A percentile compares a stretch with the other conserved stretches of the same genome.
Evolutionary conservation across 176 grass and related monocot species (phyloP).

Genomic region (Carex scoparia): DNA sequence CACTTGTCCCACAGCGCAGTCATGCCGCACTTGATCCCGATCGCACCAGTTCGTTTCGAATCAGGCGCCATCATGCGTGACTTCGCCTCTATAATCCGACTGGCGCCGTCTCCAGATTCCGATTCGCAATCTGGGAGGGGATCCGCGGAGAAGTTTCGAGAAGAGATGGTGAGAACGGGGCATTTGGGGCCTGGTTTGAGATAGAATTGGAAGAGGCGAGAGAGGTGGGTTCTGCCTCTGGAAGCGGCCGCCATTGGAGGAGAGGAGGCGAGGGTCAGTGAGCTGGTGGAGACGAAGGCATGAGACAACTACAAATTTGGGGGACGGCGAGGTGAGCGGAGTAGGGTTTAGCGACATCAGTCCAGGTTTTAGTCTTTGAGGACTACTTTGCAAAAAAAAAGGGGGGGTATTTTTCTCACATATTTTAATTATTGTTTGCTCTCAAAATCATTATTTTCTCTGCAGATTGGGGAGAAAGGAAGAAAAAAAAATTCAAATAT

Average conservation of each 20-base stretch:
- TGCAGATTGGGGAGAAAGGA: too few relatives aligned
- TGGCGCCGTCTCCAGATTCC: constrained; percentile 1
- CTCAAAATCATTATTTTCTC: neutral
- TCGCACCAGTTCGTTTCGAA: constrained; percentile 68
- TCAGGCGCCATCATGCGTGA: constrained; percentile 45
- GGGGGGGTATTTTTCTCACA: neutral
- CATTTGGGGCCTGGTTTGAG: constrained; percentile 8
- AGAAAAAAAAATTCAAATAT: too few relatives aligned
- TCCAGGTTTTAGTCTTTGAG: constrained; percentile 1
- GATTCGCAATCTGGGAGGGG: constrained; percentile 26
- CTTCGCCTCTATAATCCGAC: constrained; percentile 63
- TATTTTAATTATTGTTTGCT: neutral
- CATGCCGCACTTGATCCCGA: constrained; percentile 96
- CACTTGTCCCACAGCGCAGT: constrained; percentile 96
- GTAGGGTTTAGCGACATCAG: neutral
- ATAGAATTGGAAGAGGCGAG: constrained; percentile 41
- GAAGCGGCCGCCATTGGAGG: constrained; percentile 63
- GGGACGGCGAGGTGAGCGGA: neutral
- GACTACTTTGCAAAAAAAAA: neutral
- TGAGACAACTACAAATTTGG: neutral
- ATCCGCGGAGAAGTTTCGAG: constrained; percentile 38
- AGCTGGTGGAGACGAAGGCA: constrained; percentile 2
- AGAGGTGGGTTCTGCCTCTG: constrained; percentile 59
- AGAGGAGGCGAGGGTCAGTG: neutral
- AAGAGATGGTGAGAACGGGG: constrained; percentile 44